Evolutionary conservation across 192 early-diverging fungal species (phyloP).

Genomic region (Podila clonocystis): DNA sequence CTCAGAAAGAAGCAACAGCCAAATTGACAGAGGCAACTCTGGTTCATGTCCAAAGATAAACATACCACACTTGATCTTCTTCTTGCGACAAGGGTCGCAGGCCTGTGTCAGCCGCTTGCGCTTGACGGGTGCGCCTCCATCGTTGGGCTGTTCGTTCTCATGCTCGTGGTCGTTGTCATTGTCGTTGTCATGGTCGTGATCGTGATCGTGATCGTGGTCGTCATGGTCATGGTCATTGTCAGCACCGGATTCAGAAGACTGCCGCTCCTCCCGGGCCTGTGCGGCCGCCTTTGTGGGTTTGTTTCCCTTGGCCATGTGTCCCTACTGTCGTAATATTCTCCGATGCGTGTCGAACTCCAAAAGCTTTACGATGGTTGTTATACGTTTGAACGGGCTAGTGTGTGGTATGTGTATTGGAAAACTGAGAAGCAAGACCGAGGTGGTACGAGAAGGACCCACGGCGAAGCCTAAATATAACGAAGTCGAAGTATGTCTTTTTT

Average conservation of each 20-base stretch:
- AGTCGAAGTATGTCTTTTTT: too few species aligned
- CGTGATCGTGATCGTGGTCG: conserved; percentile 10
- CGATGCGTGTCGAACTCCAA: not conserved
- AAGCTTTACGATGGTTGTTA: not conserved
- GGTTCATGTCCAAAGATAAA: not conserved
- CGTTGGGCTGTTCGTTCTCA: conserved; percentile 2
- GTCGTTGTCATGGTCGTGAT: conserved; percentile 20
- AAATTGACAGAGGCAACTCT: too few species aligned
- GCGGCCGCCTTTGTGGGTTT: conserved; percentile 6
- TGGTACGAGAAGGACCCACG: too few species aligned
- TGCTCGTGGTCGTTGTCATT: conserved; percentile 16
- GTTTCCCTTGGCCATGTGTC: conserved; percentile 25
- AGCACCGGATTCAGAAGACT: conserved; percentile 37
- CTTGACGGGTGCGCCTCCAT: conserved; percentile 48
- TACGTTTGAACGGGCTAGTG: too few species aligned
- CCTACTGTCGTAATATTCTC: not conserved
- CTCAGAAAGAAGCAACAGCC: too few species aligned
- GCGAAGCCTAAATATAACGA: too few species aligned
- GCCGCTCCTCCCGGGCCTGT: conserved; percentile 1
- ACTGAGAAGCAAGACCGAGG: too few species aligned
- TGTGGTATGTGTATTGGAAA: too few species aligned
- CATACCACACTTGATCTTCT: conserved; percentile 69
- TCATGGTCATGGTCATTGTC: conserved; percentile 32
- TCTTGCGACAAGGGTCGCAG: conserved; percentile 77
- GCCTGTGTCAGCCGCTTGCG: conserved; percentile 76